Evolutionary conservation across 2,329 filamentous ascomycete genomes (phyloP).

Genomic region (Celoporthe dispersa): DNA sequence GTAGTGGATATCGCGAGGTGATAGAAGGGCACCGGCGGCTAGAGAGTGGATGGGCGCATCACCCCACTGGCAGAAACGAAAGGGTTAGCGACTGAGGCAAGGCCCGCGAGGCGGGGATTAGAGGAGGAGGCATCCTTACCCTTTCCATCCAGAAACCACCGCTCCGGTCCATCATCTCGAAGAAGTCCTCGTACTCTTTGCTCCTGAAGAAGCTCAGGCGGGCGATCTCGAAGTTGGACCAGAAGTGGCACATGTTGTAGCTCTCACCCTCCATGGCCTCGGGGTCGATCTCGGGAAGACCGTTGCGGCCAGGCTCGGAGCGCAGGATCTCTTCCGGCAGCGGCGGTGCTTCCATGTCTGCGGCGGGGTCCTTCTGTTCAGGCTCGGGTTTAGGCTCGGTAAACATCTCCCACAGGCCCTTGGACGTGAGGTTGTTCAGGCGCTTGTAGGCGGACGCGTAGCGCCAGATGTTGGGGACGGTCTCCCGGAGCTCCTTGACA

Average conservation of each 20-base stretch:
- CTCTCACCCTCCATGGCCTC: conserved; percentile 96
- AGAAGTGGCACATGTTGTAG: conserved; percentile 99
- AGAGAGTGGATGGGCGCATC: conserved; percentile 98
- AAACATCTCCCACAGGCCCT: conserved; percentile 99
- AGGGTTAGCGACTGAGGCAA: conserved; percentile 29
- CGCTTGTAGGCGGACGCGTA: conserved; percentile 99
- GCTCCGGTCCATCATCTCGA: conserved; percentile 97
- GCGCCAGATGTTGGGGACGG: conserved; percentile 96
- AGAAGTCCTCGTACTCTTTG: conserved; percentile 97
- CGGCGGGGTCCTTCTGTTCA: conserved; percentile 56
- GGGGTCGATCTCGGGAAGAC: conserved; percentile 80
- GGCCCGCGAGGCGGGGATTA: conserved; percentile 8
- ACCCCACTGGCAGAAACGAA: conserved; percentile 78
- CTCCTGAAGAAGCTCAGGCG: conserved; percentile 94
- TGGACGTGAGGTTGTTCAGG: conserved; percentile 83
- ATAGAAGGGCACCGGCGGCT: conserved; percentile 85
- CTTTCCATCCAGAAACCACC: conserved; percentile 99
- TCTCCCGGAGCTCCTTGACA: conserved; percentile 96
- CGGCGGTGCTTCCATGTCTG: conserved; percentile 68
- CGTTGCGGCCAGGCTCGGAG: conserved; percentile 71
- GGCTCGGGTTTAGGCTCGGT: conserved; percentile 73
- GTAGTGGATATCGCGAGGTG: conserved; percentile 88
- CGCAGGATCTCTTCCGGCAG: conserved; percentile 82
- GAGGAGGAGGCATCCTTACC: conserved; percentile 55
- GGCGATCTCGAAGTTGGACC: conserved; percentile 99